phyloP scores from a whole-genome alignment of 1,284 basidiomycete species.

The Cystobasidium sp. region DNA sequence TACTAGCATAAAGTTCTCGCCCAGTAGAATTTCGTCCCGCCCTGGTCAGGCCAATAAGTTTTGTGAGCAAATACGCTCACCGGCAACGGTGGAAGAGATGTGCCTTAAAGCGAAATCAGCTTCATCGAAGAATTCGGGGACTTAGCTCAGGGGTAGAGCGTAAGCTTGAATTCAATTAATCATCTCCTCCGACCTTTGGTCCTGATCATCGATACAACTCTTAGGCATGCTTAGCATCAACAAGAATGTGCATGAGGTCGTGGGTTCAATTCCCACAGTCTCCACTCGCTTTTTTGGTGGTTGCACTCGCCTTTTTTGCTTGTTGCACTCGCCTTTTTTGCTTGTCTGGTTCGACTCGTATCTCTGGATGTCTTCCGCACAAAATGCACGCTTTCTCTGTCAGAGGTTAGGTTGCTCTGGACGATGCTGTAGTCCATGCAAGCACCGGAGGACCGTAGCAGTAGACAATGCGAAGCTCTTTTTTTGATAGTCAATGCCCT shows the following conservation, averaged over 20 bases:
- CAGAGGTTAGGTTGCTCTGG: too few species aligned
- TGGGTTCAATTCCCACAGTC: conserved; percentile 18
- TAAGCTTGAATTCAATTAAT: background rate
- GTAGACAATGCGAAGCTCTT: too few species aligned
- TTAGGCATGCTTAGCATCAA: conserved; percentile 24
- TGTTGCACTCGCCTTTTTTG: background rate
- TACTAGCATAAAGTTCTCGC: too few species aligned
- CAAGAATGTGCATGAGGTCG: conserved; percentile 24
- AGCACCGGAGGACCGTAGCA: too few species aligned
- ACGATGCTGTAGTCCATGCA: too few species aligned
- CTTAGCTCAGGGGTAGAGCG: conserved; percentile 31
- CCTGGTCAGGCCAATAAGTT: too few species aligned
- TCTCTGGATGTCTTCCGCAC: background rate
- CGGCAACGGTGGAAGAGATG: background rate
- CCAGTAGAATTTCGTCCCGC: too few species aligned
- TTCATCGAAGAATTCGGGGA: conserved; percentile 1
- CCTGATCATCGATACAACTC: background rate
- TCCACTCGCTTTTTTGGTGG: background rate
- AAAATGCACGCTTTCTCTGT: background rate
- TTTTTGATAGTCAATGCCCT: too few species aligned
- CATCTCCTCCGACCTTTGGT: too few species aligned
- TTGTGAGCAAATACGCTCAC: too few species aligned
- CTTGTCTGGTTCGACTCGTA: background rate
- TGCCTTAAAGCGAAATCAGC: background rate
- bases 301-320: background rate